phyloP scores from a whole-genome alignment of 805 yeast species.

The Hanseniaspora singularis region DNA sequence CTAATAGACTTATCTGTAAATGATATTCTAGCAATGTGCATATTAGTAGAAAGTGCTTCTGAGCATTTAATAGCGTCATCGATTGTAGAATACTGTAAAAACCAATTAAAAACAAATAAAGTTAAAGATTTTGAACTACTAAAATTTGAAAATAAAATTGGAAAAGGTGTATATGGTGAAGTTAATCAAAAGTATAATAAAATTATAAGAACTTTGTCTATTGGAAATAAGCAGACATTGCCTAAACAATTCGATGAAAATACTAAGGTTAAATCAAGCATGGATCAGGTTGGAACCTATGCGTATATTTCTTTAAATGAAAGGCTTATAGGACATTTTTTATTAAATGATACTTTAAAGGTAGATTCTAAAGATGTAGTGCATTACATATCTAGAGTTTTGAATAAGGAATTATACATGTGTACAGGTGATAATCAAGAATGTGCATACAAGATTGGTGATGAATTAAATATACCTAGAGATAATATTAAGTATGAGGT shows the following conservation, averaged over 20 bases:
- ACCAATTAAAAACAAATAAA: neutral
- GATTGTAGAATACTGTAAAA: constrained; percentile 34
- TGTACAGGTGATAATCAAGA: constrained; percentile 74
- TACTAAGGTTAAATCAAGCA: no score
- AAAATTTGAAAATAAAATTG: constrained; percentile 27
- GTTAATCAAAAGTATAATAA: constrained; percentile 21
- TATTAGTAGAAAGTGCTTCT: constrained; percentile 51
- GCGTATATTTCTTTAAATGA: constrained; percentile 51
- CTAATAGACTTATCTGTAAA: constrained; percentile 16
- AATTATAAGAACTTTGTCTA: constrained; percentile 28
- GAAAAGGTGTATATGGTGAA: constrained; percentile 30
- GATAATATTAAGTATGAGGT: constrained; percentile 62
- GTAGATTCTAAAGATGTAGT: constrained; percentile 53
- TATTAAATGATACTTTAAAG: constrained; percentile 56
- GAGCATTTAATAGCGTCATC: constrained; percentile 87
- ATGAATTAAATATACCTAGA: constrained; percentile 51
- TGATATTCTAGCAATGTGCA: constrained; percentile 43
- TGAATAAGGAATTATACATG: constrained; percentile 60
- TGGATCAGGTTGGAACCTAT: no score
- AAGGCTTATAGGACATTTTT: constrained; percentile 50
- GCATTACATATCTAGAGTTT: constrained; percentile 34
- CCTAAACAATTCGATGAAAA: no score
- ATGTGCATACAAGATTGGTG: constrained; percentile 55
- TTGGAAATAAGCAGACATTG: constrained; percentile 46
- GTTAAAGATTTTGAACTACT: neutral